Evolutionary conservation across 2,329 filamentous ascomycete genomes (phyloP).

Genomic region (Calonectria naviculata): DNA sequence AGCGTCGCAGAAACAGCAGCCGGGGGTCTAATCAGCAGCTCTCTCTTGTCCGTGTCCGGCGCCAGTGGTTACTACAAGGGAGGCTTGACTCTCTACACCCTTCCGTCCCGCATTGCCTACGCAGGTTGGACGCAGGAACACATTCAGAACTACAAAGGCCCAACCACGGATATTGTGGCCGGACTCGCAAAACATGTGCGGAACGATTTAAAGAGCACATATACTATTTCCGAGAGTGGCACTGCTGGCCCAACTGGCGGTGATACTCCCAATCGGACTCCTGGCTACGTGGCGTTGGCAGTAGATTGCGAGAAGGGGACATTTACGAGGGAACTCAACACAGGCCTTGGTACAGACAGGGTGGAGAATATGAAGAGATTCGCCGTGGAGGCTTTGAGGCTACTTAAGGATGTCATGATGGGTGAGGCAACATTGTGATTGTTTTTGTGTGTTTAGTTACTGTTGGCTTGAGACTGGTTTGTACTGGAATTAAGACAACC

Average conservation of each 20-base stretch:
- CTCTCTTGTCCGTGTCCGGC: neutral
- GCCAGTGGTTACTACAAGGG: neutral
- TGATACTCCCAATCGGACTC: neutral
- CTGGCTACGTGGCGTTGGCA: neutral
- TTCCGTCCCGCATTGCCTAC: neutral
- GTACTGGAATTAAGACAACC: too few species aligned
- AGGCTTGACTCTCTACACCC: neutral
- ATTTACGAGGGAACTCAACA: neutral
- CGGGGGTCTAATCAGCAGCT: neutral
- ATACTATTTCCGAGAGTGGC: neutral
- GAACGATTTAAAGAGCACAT: neutral
- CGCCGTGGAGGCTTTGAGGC: neutral
- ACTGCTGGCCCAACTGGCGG: neutral
- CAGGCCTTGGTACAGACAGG: neutral
- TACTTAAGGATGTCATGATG: neutral
- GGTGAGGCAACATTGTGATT: neutral
- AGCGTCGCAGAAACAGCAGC: neutral
- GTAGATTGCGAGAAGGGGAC: neutral
- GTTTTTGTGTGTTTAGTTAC: neutral
- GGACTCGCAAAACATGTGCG: neutral
- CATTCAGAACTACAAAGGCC: neutral
- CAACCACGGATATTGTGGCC: neutral
- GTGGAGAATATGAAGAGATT: neutral
- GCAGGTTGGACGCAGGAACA: neutral
- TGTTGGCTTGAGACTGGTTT: too few species aligned